Base-by-base conservation (phyloP, 306 rosid genomes). In the Ochetophila trinervis region DNA sequence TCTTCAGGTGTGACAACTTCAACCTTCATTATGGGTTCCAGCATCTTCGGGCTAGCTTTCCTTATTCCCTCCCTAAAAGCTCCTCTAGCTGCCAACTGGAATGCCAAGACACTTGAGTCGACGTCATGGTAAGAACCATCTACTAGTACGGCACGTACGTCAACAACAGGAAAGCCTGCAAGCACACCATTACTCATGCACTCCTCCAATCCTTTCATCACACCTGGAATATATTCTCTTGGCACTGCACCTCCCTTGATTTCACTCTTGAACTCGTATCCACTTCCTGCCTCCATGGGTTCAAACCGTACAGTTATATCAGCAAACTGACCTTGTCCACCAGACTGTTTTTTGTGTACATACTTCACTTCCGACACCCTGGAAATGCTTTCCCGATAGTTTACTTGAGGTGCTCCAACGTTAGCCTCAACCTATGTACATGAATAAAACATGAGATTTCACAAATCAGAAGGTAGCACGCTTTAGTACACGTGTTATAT, bases 211-310 rank as follows among this genome's bases (percentile, higher is more conserved):
- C 99, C 99, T 76, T 93, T 93, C 84, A 93, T 83, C 74, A 93
- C 99, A 8, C 99, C 99, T 0, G 99, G 99, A 81, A 93, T 58
- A 80, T 93, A 93, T 60, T 93, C 99, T 65, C 12, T 87, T 13
- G 99, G 99, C 60, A 93, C 96, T 17, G 94, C 82, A 20, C 99
- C 99, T 78, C 99, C 99, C 84, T 87, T 93, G 78, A 93, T 93
- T 84, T 87, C 99, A 78, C 97, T 93, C 86, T 93, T 87, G 83
- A 93, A 93, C 75, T 93, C 97, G 24, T 93, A 93, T 60, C 97
- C 97, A 62, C 83, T 59, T 12, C 97, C 99, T 52, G 96, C 66
- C 5, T 93, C 99, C 96, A 90, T 42, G 40, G 99, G 97, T 63
- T 93, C 97, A 67, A 93, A 93, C 62, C 96, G 88, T 4, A 93